Evolutionary conservation across 371 early-diverging fungal species (phyloP).

Genomic region (Smittium culicis): DNA sequence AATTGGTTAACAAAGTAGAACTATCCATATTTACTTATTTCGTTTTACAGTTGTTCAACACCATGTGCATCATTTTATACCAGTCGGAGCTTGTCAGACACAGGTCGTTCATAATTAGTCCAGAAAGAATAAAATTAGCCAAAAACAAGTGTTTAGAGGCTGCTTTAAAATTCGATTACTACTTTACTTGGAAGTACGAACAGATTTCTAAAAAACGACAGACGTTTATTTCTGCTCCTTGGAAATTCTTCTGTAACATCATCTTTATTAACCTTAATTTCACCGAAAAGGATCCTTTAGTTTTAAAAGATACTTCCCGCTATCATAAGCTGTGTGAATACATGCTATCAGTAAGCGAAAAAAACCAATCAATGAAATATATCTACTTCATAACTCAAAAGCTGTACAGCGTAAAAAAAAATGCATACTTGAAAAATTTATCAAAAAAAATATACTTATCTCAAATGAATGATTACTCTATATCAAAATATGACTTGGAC

Average conservation of each 20-base stretch:
- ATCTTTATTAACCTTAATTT: not conserved
- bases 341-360: not conserved
- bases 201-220: not conserved
- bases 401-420: not conserved
- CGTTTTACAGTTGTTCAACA: not conserved
- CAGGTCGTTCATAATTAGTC: not conserved
- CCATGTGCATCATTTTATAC: not conserved
- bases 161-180: not conserved
- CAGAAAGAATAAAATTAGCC: not conserved
- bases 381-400: no score
- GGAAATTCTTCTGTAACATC: not conserved
- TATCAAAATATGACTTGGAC: not conserved
- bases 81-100: not conserved
- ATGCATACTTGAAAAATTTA: not conserved
- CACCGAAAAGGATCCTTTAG: not conserved
- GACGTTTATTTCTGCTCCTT: not conserved
- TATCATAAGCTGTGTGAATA: not conserved
- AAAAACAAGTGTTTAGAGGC: not conserved
- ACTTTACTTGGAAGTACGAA: not conserved
- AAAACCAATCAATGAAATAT: not conserved
- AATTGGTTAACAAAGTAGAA: not conserved
- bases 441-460: not conserved
- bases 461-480: not conserved
- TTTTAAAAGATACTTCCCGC: not conserved
- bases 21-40: not conserved